Evolutionary conservation across 208 protist genomes (phyloP).

Genomic region (Crithidia fasciculata): DNA sequence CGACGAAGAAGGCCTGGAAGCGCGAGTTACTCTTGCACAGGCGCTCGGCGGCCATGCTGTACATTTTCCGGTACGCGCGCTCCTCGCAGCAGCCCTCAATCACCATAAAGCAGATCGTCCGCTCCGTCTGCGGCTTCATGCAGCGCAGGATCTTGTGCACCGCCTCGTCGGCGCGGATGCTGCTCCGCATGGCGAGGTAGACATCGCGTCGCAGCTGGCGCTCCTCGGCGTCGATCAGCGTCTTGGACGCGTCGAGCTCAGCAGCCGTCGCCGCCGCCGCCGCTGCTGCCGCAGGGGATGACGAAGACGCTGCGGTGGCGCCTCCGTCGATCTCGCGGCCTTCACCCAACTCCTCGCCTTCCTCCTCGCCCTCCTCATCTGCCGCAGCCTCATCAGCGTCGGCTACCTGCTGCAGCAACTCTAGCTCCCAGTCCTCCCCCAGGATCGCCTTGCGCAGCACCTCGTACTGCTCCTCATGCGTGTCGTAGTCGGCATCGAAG

Average conservation of each 20-base stretch:
- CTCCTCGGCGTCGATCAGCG: constrained; percentile 62
- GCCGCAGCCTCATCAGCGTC: constrained; percentile 57
- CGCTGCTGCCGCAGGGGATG: neutral
- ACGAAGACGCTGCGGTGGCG: neutral
- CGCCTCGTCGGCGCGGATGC: constrained; percentile 97
- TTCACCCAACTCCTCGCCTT: constrained; percentile 14
- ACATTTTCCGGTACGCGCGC: constrained; percentile 95
- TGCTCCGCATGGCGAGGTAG: constrained; percentile 98
- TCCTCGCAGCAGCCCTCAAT: constrained; percentile 98
- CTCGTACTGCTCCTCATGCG: constrained; percentile 95
- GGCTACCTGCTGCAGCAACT: constrained; percentile 65
- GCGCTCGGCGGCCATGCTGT: constrained; percentile 95
- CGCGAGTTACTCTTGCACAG: constrained; percentile 94
- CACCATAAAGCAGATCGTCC: constrained; percentile 95
- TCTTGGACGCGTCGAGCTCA: constrained; percentile 38
- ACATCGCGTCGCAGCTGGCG: constrained; percentile 94
- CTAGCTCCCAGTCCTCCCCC: constrained; percentile 90
- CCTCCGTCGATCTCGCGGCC: constrained; percentile 3
- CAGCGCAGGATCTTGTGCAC: constrained; percentile 98
- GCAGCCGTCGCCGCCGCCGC: neutral
- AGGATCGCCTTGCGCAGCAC: constrained; percentile 90
- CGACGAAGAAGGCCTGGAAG: constrained; percentile 91
- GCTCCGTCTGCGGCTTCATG: constrained; percentile 75
- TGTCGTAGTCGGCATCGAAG: constrained; percentile 93
- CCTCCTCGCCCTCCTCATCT: constrained; percentile 38